These are phyloP conservation scores for Solanum ahanhuiri DNA, from an alignment of 257 asterid genomes.

Conservation along the genomic window DNA sequence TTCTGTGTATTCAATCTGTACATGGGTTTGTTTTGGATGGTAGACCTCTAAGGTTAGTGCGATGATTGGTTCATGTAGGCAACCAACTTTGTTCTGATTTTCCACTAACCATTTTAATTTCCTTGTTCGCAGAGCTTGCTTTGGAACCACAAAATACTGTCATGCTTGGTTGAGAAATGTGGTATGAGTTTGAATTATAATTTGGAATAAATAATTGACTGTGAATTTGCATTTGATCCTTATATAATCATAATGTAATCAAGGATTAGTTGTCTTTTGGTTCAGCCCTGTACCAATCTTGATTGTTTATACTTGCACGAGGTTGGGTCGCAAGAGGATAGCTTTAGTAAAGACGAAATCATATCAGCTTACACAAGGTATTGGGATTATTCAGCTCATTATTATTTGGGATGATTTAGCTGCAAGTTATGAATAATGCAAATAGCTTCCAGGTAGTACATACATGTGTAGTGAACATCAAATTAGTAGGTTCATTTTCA, in stretches of 20 bases:
- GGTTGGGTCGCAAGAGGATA: constrained; percentile 75
- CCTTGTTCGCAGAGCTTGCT: constrained; percentile 66
- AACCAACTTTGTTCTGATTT: not conserved
- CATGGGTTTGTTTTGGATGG: constrained; percentile 87
- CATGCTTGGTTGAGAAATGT: constrained; percentile 85
- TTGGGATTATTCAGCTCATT: not conserved
- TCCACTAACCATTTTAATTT: constrained; percentile 6
- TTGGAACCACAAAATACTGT: constrained; percentile 85
- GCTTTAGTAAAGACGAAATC: constrained; percentile 86
- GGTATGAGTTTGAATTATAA: constrained; percentile 31
- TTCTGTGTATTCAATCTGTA: constrained; percentile 84
- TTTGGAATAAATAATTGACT: not conserved
- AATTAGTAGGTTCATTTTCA: not conserved
- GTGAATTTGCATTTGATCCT: not conserved
- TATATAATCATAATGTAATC: not conserved
- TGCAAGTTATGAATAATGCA: not conserved
- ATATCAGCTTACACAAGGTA: constrained; percentile 89
- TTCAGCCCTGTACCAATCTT: constrained; percentile 84
- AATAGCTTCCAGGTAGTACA: not conserved
- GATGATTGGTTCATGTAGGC: not conserved
- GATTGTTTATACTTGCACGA: constrained; percentile 91
- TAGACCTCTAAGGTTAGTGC: constrained; percentile 53
- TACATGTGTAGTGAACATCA: not conserved
- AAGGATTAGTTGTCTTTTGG: constrained; percentile 8
- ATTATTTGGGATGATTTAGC: not conserved